These are phyloP conservation scores for Mortierella sp. DNA, from an alignment of 371 early-diverging fungal genomes.

Conservation along the genomic window DNA sequence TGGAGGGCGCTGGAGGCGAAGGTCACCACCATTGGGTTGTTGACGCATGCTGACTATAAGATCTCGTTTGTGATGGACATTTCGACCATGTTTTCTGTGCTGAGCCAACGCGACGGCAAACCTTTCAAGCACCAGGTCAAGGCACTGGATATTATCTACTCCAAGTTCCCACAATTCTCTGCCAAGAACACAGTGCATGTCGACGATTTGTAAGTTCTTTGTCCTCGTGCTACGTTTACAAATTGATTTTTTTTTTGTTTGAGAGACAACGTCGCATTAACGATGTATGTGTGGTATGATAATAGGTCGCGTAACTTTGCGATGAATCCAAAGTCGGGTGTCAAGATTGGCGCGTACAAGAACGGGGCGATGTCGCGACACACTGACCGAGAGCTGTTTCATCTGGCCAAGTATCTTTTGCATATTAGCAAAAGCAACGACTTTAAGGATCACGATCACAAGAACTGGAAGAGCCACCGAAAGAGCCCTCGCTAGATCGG, in stretches of 20 bases:
- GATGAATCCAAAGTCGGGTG: slow-evolving; percentile 65
- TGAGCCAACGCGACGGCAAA: slow-evolving; percentile 61
- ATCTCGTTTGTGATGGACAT: slow-evolving; percentile 73
- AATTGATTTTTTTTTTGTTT: background rate
- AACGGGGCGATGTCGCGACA: slow-evolving; percentile 59
- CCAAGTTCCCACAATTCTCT: slow-evolving; percentile 63
- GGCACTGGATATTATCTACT: slow-evolving; percentile 73
- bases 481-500: slow-evolving; percentile 7
- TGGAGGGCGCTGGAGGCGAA: slow-evolving; percentile 75
- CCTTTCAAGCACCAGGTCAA: slow-evolving; percentile 71
- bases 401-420: slow-evolving; percentile 65
- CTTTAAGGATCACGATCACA: slow-evolving; percentile 66
- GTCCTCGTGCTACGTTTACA: background rate
- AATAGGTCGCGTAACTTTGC: slow-evolving; percentile 65
- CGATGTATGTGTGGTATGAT: background rate
- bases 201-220: slow-evolving; percentile 64
- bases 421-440: slow-evolving; percentile 59
- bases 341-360: slow-evolving; percentile 72
- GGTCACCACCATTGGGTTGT: slow-evolving; percentile 71
- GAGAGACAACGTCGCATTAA: background rate
- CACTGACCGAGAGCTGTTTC: slow-evolving; percentile 65
- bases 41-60: slow-evolving; percentile 68
- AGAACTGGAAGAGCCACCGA: slow-evolving; percentile 56
- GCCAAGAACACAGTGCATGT: slow-evolving; percentile 69
- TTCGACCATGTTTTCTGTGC: slow-evolving; percentile 70